phyloP scores from a whole-genome alignment of 2,329 filamentous ascomycete species.

The Biscogniauxia sp. region DNA sequence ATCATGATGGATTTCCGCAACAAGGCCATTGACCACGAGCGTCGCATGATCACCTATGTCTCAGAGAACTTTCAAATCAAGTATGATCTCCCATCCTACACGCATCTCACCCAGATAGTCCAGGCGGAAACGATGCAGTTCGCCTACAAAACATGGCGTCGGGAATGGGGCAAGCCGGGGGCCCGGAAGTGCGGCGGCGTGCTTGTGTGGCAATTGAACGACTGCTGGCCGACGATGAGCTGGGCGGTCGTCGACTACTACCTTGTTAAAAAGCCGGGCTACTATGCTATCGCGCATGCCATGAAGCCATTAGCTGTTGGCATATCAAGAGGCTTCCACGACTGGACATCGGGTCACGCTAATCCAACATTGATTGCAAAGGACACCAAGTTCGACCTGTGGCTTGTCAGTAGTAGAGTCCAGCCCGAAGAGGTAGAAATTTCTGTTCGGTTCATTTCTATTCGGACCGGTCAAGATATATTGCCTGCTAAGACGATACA shows the following conservation, averaged over 20 bases:
- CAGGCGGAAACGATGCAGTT: constrained; percentile 52
- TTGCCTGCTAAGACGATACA: constrained; percentile 21
- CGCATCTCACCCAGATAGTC: constrained; percentile 54
- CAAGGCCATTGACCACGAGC: constrained; percentile 74
- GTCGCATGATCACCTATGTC: constrained; percentile 71
- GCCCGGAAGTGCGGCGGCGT: constrained; percentile 61
- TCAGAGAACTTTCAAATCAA: constrained; percentile 68
- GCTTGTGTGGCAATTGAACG: constrained; percentile 68
- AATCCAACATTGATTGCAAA: constrained; percentile 38
- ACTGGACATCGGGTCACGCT: constrained; percentile 45
- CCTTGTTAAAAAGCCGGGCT: constrained; percentile 64
- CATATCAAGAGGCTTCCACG: constrained; percentile 43
- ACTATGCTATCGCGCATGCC: constrained; percentile 52
- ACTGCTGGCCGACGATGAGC: constrained; percentile 66
- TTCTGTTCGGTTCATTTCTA: constrained; percentile 40
- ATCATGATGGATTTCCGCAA: constrained; percentile 78
- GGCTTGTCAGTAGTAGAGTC: constrained; percentile 37
- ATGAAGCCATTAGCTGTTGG: constrained; percentile 59
- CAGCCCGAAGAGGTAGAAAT: constrained; percentile 28
- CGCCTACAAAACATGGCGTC: constrained; percentile 56
- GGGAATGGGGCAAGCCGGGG: constrained; percentile 59
- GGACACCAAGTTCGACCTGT: constrained; percentile 43
- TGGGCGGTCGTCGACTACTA: constrained; percentile 67
- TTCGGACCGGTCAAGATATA: constrained; percentile 39
- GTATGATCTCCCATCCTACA: constrained; percentile 43